Evolutionary conservation across 306 rosid genomes (phyloP), one percentile per base, ranked within the genome.

Genomic region (Begonia fuchsioides): DNA sequence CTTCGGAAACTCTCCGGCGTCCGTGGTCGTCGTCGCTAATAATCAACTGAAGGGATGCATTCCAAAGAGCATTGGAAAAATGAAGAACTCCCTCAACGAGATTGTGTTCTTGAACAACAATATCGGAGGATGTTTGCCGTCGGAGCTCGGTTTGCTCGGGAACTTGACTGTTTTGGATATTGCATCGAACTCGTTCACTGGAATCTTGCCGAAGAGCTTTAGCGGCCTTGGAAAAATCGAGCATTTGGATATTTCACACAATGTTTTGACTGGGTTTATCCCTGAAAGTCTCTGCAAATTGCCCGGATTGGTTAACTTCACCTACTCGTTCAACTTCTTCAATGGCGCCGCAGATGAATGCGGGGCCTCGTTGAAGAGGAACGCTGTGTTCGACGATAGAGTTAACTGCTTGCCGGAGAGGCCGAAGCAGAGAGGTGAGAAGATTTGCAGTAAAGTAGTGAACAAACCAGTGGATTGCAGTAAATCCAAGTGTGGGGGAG

Each of bases 11-110:
- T 80, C 94, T 15, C 55, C 40, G 0, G 86, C 57, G 12, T 72
- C 94, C 0, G 76, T 83, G 14, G 57, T 80, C 15, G 63, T 60
- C 5, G 73, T 87, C 13, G 93, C 83, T 1, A 58, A 80, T 63
- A 87, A 87, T 57, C 26, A 74, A 0, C 74, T 87, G 66, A 50
- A 44, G 11, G 88, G 94, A 2, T 87, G 96, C 44, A 73, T 87
- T 57, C 93, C 94, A 3, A 65, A 41, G 2, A 47, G 72, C 15
- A 57, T 87, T 10, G 86, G 79, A 13, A 52, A 72, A 39, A 77
- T 83, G 87, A 20, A 1, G 17, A 68, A 76, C 51, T 67, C 80
- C 0, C 43, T 83, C 79, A 72, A 83, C 39, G 86, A 83, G 66
- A 13, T 83, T 9, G 1, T 87, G 0, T 73, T 87, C 55, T 1